These are phyloP conservation scores for Globisporangium abappressorium DNA, from an alignment of 352 stramenopile species.

Conservation along the genomic window DNA sequence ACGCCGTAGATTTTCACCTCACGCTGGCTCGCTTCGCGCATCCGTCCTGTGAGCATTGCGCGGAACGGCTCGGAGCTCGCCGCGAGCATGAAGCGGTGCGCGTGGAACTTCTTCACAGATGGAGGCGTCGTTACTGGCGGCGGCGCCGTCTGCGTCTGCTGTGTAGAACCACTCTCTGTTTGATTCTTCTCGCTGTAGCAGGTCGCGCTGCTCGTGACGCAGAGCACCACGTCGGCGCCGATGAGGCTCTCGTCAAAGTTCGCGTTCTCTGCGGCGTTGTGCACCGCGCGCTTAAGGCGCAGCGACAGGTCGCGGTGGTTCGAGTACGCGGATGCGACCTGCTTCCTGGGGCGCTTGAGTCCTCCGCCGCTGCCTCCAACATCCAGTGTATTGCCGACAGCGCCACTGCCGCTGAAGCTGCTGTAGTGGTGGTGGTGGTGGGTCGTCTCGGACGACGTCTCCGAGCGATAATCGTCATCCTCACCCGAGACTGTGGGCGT, in stretches of 20 bases:
- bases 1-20: conserved; percentile 76
- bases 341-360: conserved; percentile 24
- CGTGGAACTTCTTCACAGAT: conserved; percentile 44
- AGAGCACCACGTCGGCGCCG: conserved; percentile 72
- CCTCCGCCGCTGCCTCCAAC: background rate
- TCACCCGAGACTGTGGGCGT: conserved; percentile 55
- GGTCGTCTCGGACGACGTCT: conserved; percentile 68
- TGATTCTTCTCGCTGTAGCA: conserved; percentile 6
- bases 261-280: conserved; percentile 20
- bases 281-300: conserved; percentile 53
- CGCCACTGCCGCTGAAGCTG: background rate
- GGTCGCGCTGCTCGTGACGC: conserved; percentile 26
- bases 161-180: background rate
- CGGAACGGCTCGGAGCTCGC: conserved; percentile 79
- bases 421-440: conserved; percentile 18
- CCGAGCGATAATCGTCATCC: conserved; percentile 76
- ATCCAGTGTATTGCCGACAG: background rate
- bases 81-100: conserved; percentile 82
- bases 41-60: conserved; percentile 79
- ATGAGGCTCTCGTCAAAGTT: conserved; percentile 61
- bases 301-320: conserved; percentile 64
- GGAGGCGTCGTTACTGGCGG: background rate
- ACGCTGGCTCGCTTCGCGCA: conserved; percentile 68
- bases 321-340: conserved; percentile 44
- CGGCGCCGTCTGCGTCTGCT: background rate